These are phyloP conservation scores for Phaeosphaeriaceae sp. DNA, from an alignment of 2,329 filamentous ascomycete genomes.

Conservation along the genomic window DNA sequence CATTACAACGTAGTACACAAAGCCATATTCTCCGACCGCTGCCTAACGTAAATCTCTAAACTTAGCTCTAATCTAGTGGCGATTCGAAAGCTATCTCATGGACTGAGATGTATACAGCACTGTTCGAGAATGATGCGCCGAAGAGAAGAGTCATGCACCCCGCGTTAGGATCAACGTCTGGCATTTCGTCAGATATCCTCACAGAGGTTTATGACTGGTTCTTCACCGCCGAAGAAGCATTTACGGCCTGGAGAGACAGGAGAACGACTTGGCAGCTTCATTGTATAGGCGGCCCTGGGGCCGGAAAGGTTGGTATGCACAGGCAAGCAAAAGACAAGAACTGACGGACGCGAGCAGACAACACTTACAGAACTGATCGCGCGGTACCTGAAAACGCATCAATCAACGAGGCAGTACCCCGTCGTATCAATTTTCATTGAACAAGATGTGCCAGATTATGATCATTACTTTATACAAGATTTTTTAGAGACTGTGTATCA, in stretches of 20 bases:
- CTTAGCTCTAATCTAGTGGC: neutral
- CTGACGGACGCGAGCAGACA: slow-evolving; percentile 1
- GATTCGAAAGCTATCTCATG: too few relatives aligned
- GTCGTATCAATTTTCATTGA: slow-evolving; percentile 6
- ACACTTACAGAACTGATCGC: slow-evolving; percentile 2
- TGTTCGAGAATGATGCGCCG: neutral
- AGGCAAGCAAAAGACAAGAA: neutral
- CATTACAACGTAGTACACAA: too few relatives aligned
- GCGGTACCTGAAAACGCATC: slow-evolving; percentile 2
- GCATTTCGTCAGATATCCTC: slow-evolving; percentile 23
- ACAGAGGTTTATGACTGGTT: slow-evolving; percentile 19
- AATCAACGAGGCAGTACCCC: neutral
- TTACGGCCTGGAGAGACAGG: slow-evolving; percentile 12
- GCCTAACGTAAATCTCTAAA: too few relatives aligned
- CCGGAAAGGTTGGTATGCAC: slow-evolving; percentile 17
- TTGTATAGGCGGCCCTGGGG: slow-evolving; percentile 25
- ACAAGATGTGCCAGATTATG: slow-evolving; percentile 1
- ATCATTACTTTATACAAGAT: slow-evolving; percentile 16
- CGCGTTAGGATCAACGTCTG: neutral
- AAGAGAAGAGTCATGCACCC: slow-evolving; percentile 1
- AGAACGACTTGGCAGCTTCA: slow-evolving; percentile 22
- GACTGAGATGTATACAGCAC: neutral
- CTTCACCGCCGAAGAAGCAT: slow-evolving; percentile 9
- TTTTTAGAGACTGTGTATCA: slow-evolving; percentile 11
- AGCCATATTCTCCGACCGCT: too few relatives aligned